phyloP scores from a whole-genome alignment of 2,329 filamentous ascomycete genomes.

The Fusarium irregulare region DNA sequence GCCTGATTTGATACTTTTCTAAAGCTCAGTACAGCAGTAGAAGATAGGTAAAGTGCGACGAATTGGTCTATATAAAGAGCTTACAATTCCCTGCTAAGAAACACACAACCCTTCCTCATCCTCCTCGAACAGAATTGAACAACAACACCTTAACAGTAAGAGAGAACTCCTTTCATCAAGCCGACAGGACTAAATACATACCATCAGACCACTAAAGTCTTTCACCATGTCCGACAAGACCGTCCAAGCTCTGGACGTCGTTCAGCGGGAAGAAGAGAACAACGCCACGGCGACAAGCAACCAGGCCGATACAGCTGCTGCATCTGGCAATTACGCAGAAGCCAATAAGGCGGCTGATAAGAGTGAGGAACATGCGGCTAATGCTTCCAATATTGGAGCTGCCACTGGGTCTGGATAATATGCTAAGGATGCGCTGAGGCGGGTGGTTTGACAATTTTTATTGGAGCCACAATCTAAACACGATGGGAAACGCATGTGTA shows the following conservation, averaged over 20 bases:
- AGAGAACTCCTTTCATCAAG: rapidly evolving
- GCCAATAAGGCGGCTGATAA: background rate
- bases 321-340: background rate
- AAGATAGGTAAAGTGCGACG: background rate
- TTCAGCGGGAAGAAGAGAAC: background rate
- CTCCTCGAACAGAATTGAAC: background rate
- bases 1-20: background rate
- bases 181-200: background rate
- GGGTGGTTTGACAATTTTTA: rapidly evolving
- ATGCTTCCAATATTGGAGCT: background rate
- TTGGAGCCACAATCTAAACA: rapidly evolving
- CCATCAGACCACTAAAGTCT: rapidly evolving
- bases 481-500: background rate
- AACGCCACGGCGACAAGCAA: background rate
- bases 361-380: background rate
- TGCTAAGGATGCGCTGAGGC: too few species aligned
- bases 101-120: background rate
- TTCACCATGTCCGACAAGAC: background rate
- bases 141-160: background rate
- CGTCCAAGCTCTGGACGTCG: background rate
- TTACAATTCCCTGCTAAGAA: rapidly evolving
- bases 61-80: background rate
- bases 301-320: background rate
- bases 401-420: background rate
- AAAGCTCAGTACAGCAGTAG: rapidly evolving